Base-by-base conservation (phyloP, 805 yeast genomes). In the Candida vaughaniae region DNA sequence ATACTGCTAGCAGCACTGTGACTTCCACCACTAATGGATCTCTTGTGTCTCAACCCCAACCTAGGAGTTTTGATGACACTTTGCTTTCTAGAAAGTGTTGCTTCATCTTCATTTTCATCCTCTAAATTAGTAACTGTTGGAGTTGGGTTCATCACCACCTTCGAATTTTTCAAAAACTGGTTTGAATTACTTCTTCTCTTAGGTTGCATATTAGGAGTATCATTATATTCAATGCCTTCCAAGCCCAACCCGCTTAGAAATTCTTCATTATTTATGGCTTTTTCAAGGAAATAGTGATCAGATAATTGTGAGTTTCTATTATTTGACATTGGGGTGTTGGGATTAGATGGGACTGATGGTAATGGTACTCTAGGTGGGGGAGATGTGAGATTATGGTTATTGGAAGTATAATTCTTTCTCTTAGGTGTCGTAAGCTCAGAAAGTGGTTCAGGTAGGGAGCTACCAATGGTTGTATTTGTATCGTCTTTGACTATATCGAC, bases 331-430 rank as follows among this genome's bases (percentile, higher is more conserved):
- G 49, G 45, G 4, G 46, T 47, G 27, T 29, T 28, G 11, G 39
- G 29, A 7, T 26, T 27, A 10, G 38, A 33, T 15, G 33, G 39
- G 26, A 29, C 40, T 2, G 44, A 36, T 2, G 59, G 60, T 31
- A 56, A 55, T 26, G 46, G 71, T 18, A 52, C 35, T 34, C 50
- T 60, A 9, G 73, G 73, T 12, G 73, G 72, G 9, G 72, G 72
- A 8, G 70, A 64, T 23, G 60, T 37, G 26, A 58, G 26, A 11
- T 34, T 29, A 5, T 25, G 33, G 16, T 16, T 16, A 9, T 18
- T 26, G 6, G 31, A 25, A 6, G 39, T 31, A n/a, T 31, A 20
- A 4, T 33, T 18, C 7, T 30, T 38, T 32, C 37, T 46, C 33
- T 51, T 52, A 3, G 57, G 57, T 10, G 50, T 50, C 2, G 45